Percentiles rank a stretch among this genome's conserved stretches.
These are phyloP conservation scores for Citrus sinensis DNA, from an alignment of 345 rosid genomes.

Conservation along the genomic window DVS_A1.0 CM039163.1:1792501-1793000, in stretches of 20 bases:
- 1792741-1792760: constrained; percentile 84
- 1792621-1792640: constrained; percentile 87
- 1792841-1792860: constrained; percentile 82
- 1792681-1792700: constrained; percentile 82
- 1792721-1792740: constrained; percentile 85
- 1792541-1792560: constrained; percentile 94
- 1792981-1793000: constrained; percentile 75
- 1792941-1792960: constrained; percentile 61
- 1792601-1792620: constrained; percentile 94
- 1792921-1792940: constrained; percentile 58
- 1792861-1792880: constrained; percentile 92
- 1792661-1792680: constrained; percentile 88
- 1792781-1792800: constrained; percentile 78
- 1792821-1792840: constrained; percentile 81
- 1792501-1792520: constrained; percentile 88
- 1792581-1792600: constrained; percentile 92
- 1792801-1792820: constrained; percentile 66
- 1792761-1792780: constrained; percentile 84
- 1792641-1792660: constrained; percentile 86
- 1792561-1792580: constrained; percentile 93
- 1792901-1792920: constrained; percentile 78
- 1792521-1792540: constrained; percentile 94
- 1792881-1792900: constrained; percentile 77
- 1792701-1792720: constrained; percentile 91
- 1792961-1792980: constrained; percentile 88